phyloP scores from a whole-genome alignment of 2,329 filamentous ascomycete species.

The Arthrobotrys entomopaga region DNA sequence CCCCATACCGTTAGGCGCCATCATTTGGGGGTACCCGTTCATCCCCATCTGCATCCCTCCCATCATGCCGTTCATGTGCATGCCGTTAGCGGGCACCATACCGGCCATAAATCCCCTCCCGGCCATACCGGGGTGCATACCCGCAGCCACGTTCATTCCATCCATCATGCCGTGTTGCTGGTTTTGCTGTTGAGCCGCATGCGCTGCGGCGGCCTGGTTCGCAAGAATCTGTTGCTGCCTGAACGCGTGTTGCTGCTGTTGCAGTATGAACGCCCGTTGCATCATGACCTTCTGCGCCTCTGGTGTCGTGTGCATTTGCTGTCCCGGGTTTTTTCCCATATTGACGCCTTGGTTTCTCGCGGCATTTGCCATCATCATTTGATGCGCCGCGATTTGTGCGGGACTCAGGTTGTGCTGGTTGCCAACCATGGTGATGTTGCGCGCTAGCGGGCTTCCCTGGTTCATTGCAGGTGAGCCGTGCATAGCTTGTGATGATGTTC shows the following conservation, averaged over 20 bases:
- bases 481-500: slow-evolving; percentile 43
- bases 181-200: slow-evolving; percentile 39
- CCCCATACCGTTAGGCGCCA: slow-evolving; percentile 52
- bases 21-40: slow-evolving; percentile 52
- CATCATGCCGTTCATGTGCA: slow-evolving; percentile 54
- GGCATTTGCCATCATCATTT: slow-evolving; percentile 55
- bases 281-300: slow-evolving; percentile 54
- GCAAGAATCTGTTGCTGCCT: slow-evolving; percentile 35
- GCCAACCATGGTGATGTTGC: slow-evolving; percentile 40
- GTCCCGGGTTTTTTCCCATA: slow-evolving; percentile 35
- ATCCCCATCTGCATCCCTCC: slow-evolving; percentile 42
- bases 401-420: slow-evolving; percentile 33
- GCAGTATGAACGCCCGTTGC: slow-evolving; percentile 41
- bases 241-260: slow-evolving; percentile 35
- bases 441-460: slow-evolving; percentile 47
- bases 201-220: slow-evolving; percentile 26
- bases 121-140: slow-evolving; percentile 41
- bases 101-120: slow-evolving; percentile 39
- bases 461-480: slow-evolving; percentile 46
- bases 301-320: slow-evolving; percentile 47
- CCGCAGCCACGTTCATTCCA: slow-evolving; percentile 28
- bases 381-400: slow-evolving; percentile 40
- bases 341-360: slow-evolving; percentile 47
- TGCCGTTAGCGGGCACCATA: slow-evolving; percentile 26
- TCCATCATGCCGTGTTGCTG: slow-evolving; percentile 49